Percentiles rank a stretch among this genome's conserved stretches.
Evolutionary conservation across 2,329 filamentous ascomycete genomes (phyloP).

Genomic region (Neonectria magnoliae): DNA sequence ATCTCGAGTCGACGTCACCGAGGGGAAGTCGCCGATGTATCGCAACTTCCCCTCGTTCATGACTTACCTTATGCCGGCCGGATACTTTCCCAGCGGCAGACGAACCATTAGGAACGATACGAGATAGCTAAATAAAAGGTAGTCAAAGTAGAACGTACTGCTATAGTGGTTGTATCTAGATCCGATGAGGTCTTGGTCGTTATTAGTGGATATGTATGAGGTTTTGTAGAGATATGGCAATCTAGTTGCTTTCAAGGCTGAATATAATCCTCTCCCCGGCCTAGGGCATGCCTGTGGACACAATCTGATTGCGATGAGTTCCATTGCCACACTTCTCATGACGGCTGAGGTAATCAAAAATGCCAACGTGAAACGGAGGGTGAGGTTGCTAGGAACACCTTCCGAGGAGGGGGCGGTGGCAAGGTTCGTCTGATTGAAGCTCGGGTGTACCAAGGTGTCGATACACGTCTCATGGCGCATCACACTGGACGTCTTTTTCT

Average conservation of each 20-base stretch:
- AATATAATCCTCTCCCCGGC: conserved; percentile 58
- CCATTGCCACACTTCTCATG: conserved; percentile 52
- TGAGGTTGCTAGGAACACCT: conserved; percentile 59
- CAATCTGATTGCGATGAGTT: conserved; percentile 62
- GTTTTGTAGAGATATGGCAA: too few relatives aligned
- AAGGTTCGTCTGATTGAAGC: conserved; percentile 58
- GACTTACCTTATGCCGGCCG: too few relatives aligned
- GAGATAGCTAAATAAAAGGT: too few relatives aligned
- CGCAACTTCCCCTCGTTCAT: too few relatives aligned
- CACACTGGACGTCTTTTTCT: conserved; percentile 27
- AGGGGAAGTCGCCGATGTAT: too few relatives aligned
- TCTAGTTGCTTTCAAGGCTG: conserved; percentile 53
- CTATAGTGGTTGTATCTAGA: too few relatives aligned
- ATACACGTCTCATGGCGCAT: conserved; percentile 45
- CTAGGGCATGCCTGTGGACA: conserved; percentile 65
- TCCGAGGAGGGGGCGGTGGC: conserved; percentile 63
- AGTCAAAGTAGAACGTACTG: too few relatives aligned
- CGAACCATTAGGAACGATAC: too few relatives aligned
- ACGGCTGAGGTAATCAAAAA: conserved; percentile 29
- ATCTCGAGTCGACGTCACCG: too few relatives aligned
- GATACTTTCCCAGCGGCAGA: too few relatives aligned
- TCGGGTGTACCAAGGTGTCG: conserved; percentile 54
- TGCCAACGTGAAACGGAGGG: conserved; percentile 7
- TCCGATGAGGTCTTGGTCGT: too few relatives aligned
- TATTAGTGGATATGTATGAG: too few relatives aligned